phyloP scores from a whole-genome alignment of 495 filamentous ascomycete genomes.

The Xylaria grammica region DNA sequence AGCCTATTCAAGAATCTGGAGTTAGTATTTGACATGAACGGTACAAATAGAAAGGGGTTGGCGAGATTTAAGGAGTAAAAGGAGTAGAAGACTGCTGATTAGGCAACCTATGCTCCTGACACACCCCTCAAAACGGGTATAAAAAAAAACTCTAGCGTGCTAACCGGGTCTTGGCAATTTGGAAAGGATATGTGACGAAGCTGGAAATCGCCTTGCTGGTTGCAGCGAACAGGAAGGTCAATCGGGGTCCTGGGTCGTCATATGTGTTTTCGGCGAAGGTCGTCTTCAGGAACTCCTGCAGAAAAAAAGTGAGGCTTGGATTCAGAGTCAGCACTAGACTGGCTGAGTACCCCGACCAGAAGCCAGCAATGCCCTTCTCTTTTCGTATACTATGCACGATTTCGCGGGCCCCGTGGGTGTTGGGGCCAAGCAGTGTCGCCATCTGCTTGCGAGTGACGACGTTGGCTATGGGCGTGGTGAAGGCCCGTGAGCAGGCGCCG shows the following conservation, averaged over 20 bases:
- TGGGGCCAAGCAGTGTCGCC: conserved; percentile 51
- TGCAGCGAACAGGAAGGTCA: conserved; percentile 73
- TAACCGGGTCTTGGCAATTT: conserved; percentile 80
- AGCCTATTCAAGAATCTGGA: too few species aligned
- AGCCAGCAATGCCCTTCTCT: conserved; percentile 76
- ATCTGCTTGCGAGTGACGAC: conserved; percentile 85
- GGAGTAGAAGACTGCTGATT: too few species aligned
- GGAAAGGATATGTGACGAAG: conserved; percentile 83
- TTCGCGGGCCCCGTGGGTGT: conserved; percentile 52
- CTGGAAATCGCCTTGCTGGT: conserved; percentile 81
- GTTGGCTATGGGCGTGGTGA: conserved; percentile 83
- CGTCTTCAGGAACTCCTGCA: conserved; percentile 70
- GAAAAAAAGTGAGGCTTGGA: conserved; percentile 83
- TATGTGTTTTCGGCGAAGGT: conserved; percentile 57
- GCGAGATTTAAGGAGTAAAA: too few species aligned
- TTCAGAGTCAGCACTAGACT: conserved; percentile 82
- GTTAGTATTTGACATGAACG: too few species aligned
- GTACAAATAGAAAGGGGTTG: too few species aligned
- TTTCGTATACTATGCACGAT: conserved; percentile 67
- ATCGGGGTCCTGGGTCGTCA: conserved; percentile 53
- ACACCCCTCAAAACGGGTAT: too few species aligned
- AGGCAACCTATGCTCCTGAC: too few species aligned
- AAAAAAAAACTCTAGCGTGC: too few species aligned
- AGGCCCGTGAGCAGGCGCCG: conserved; percentile 75
- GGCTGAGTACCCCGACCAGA: conserved; percentile 92